phyloP scores from a whole-genome alignment of 2,329 filamentous ascomycete species.

The Aureobasidium sp. region DNA sequence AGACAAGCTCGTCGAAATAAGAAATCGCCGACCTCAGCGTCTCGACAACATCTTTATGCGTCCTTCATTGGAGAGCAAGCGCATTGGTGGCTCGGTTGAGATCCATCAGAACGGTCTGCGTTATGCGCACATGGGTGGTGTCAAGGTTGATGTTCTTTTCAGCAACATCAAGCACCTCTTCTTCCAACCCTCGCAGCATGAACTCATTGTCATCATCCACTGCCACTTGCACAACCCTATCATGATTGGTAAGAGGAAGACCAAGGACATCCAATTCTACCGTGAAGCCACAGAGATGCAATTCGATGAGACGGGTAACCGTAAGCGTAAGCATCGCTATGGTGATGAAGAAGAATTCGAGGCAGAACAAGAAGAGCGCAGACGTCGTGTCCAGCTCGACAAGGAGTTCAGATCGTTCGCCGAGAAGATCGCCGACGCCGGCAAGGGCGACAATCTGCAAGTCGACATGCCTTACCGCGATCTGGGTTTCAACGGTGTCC shows the following conservation, averaged over 20 bases:
- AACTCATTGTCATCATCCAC: constrained; percentile 96
- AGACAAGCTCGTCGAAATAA: constrained; percentile 89
- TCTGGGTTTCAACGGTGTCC: constrained; percentile 92
- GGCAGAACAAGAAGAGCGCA: constrained; percentile 91
- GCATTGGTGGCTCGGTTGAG: constrained; percentile 89
- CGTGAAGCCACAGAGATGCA: constrained; percentile 96
- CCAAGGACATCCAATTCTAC: constrained; percentile 97
- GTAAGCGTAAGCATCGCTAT: constrained; percentile 94
- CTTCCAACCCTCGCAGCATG: constrained; percentile 94
- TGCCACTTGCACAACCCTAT: constrained; percentile 97
- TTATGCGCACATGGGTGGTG: constrained; percentile 72
- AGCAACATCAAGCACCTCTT: constrained; percentile 98
- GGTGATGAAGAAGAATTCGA: constrained; percentile 99
- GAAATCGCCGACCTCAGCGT: constrained; percentile 82
- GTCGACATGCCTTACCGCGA: constrained; percentile 97
- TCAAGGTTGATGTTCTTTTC: constrained; percentile 88
- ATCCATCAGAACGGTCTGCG: constrained; percentile 99
- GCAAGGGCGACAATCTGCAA: constrained; percentile 79
- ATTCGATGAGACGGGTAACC: constrained; percentile 96
- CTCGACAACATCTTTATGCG: constrained; percentile 94
- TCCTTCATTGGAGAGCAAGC: constrained; percentile 91
- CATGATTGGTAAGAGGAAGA: constrained; percentile 97
- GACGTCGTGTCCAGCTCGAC: constrained; percentile 84
- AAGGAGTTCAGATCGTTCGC: constrained; percentile 93
- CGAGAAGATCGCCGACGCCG: constrained; percentile 94